These are phyloP conservation scores for Breynia disticha DNA, from an alignment of 441 rosid genomes.

Conservation along the genomic window DNA sequence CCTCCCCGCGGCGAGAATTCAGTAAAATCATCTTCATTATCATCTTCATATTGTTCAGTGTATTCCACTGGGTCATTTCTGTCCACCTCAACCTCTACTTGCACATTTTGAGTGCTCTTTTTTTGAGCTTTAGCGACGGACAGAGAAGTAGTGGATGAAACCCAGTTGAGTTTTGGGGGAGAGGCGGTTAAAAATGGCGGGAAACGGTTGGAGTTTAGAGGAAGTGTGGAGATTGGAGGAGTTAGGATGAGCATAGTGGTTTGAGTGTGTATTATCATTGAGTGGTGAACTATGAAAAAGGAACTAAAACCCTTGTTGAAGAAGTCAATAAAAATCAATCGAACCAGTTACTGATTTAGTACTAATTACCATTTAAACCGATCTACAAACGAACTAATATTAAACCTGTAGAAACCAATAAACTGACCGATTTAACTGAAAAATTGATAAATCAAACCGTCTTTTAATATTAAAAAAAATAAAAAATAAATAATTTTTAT, in stretches of 20 bases:
- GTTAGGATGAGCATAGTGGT: constrained; percentile 24
- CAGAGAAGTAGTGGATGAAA: constrained; percentile 6
- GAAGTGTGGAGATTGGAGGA: constrained; percentile 11
- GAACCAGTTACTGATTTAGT: too few species aligned
- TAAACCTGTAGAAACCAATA: too few species aligned
- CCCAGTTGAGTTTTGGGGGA: constrained; percentile 1
- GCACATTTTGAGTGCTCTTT: constrained; percentile 16
- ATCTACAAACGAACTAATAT: too few species aligned
- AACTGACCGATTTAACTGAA: too few species aligned
- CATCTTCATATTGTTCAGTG: constrained; percentile 19
- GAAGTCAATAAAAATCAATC: neutral
- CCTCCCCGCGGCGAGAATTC: constrained; percentile 18
- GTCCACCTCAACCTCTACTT: constrained; percentile 24
- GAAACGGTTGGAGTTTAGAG: constrained; percentile 8
- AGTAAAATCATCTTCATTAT: constrained; percentile 22
- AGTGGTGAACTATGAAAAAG: too few species aligned
- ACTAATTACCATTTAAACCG: too few species aligned
- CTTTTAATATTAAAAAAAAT: too few species aligned
- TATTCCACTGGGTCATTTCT: constrained; percentile 5
- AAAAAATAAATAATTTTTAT: neutral
- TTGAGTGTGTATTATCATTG: too few species aligned
- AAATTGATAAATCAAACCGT: too few species aligned
- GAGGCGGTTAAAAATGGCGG: constrained; percentile 22
- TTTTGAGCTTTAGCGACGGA: constrained; percentile 10
- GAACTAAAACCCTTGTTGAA: too few species aligned